These are phyloP conservation scores for Phytopythium aichiense DNA, from an alignment of 352 stramenopile species.

Conservation along the genomic window DNA sequence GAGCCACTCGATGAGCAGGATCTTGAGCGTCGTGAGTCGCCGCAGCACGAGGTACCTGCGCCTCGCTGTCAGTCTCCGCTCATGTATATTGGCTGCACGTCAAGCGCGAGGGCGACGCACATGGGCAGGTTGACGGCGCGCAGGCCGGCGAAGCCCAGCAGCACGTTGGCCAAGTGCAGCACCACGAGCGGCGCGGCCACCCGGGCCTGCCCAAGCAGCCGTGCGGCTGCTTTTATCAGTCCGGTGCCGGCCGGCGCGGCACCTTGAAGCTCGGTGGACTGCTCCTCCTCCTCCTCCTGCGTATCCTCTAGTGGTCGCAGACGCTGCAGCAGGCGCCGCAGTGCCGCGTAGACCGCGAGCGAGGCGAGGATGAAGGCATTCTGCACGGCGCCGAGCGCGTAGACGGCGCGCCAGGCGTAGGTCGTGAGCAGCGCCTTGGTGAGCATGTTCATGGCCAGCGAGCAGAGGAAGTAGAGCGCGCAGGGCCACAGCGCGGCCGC, in stretches of 20 bases:
- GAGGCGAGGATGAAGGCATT: constrained; percentile 56
- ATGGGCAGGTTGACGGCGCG: constrained; percentile 72
- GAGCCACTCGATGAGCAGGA: constrained; percentile 77
- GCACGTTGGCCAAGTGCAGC: constrained; percentile 59
- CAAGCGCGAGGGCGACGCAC: constrained; percentile 21
- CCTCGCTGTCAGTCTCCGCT: background rate
- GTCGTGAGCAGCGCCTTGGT: constrained; percentile 65
- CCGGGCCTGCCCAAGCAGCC: constrained; percentile 10
- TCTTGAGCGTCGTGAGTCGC: constrained; percentile 66
- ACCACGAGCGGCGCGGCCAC: constrained; percentile 46
- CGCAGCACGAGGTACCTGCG: constrained; percentile 58
- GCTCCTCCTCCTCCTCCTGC: background rate
- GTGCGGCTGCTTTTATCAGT: background rate
- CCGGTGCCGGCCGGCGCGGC: background rate
- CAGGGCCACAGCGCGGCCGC: constrained; percentile 52
- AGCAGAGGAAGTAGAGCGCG: constrained; percentile 59
- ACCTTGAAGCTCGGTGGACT: background rate
- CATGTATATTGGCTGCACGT: background rate
- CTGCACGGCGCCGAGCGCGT: constrained; percentile 56
- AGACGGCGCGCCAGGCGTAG: constrained; percentile 56
- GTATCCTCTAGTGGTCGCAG: no score
- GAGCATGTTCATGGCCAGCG: constrained; percentile 74
- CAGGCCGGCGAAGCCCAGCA: constrained; percentile 65
- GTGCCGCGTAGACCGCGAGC: constrained; percentile 20
- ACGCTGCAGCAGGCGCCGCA: background rate